Percentiles rank a stretch among this genome's conserved stretches.
Evolutionary conservation across 345 rosid species (phyloP).

Genomic region (Excoecaria agallocha): DNA sequence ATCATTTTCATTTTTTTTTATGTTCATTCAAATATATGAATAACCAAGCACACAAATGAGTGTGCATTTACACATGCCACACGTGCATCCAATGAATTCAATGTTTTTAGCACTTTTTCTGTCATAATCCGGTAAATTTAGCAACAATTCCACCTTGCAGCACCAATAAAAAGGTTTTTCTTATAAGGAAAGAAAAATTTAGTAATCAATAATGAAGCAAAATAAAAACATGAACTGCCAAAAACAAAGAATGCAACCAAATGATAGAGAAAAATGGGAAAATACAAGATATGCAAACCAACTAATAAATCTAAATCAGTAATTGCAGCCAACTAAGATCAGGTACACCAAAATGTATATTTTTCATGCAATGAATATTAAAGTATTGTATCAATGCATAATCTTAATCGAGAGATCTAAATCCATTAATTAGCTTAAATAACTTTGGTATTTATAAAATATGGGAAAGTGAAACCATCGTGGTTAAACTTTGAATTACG

Average conservation of each 20-base stretch:
- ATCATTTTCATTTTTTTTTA: neutral
- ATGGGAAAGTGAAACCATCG: no score
- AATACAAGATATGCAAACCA: neutral
- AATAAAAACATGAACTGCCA: no score
- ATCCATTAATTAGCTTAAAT: no score
- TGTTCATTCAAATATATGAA: neutral
- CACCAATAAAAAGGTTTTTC: neutral
- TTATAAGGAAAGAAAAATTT: neutral
- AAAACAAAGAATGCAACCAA: neutral
- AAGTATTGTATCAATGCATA: no score
- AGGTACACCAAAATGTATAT: neutral
- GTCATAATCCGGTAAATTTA: no score
- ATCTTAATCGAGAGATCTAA: no score
- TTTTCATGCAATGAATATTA: no score
- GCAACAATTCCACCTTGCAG: conserved; percentile 46
- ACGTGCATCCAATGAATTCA: neutral
- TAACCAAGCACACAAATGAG: neutral
- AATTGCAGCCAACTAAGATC: neutral
- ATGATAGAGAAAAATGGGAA: neutral
- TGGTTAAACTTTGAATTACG: no score
- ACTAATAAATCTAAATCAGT: neutral
- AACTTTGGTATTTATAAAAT: no score
- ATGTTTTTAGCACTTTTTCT: no score
- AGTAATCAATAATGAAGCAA: neutral
- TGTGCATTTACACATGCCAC: neutral